Evolutionary conservation across 1,284 basidiomycete species (phyloP), one percentile per base, ranked within the genome.

Genomic region (Paramarasmius palmivorus): DNA sequence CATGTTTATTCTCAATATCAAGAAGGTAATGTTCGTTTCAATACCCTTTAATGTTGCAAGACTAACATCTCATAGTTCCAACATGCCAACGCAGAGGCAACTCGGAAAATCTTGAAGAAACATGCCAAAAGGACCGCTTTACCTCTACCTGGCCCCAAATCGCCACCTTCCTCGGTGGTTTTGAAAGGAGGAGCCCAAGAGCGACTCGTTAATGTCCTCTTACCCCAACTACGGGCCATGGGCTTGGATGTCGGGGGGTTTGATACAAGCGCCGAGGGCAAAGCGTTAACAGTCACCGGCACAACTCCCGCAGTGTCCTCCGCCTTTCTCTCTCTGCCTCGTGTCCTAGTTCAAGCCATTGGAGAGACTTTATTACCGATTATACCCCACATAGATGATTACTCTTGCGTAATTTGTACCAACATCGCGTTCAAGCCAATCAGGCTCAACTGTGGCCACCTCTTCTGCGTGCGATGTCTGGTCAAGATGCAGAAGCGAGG

Each of bases 401-500:
- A 89, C 61, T 66, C 77, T 0, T 91, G 88, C 59, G 72, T 84
- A 34, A 93, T 94, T 54, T 94, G 92, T 69, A 90, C 85, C 1
- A 82, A 78, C 53, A 85, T 95, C 58, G 92, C 92, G 5, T 94
- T 93, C 77, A 93, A 92, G 68, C 92, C 92, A 0, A 92, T 98
- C 52, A 77, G 93, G 3, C 78, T 98, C 3, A 71, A 73, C 23
- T 98, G 95, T 61, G 80, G 87, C 0, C 95, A 98, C 68, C 73
- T 96, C n/a, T 97, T 97, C 70, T 98, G 95, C 62, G 92, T 94
- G 8, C 72, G 90, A 48, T 97, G 95, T 68, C 75, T 98, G 15
- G 93, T 94, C 46, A 97, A 98, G 74, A 90, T 98, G 84, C 95
- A 98, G 73, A 92, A 90, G 64, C 77, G 88, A 14, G 84, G 86